These are phyloP conservation scores for Achaetomium macrosporum DNA, from an alignment of 2,329 filamentous ascomycete species.

Conservation along the genomic window DNA sequence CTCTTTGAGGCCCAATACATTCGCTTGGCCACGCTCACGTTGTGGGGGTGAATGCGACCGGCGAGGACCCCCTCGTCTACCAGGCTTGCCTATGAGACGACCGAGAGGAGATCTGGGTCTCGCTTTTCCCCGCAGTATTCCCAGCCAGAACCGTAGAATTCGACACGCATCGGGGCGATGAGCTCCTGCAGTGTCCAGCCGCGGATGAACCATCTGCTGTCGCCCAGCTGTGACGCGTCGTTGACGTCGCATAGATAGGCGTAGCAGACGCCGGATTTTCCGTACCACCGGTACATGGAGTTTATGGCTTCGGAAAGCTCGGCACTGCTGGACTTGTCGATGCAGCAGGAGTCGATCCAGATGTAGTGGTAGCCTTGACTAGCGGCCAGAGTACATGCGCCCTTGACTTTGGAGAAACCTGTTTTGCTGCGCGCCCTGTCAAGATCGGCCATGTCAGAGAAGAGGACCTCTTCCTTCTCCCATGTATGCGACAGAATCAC, in stretches of 20 bases:
- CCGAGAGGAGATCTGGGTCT: not conserved
- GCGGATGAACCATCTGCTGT: conserved; percentile 4
- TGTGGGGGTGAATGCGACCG: not conserved
- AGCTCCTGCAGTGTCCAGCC: conserved; percentile 12
- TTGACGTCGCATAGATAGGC: conserved; percentile 6
- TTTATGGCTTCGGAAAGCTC: conserved; percentile 12
- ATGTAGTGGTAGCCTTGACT: not conserved
- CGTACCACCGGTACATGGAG: conserved; percentile 8
- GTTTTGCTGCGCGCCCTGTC: not conserved
- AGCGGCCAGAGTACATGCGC: not conserved
- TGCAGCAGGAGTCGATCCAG: conserved; percentile 11
- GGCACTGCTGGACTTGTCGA: conserved; percentile 10
- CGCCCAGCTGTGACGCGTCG: not conserved
- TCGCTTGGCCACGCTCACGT: conserved; percentile 1
- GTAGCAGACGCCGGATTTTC: not conserved
- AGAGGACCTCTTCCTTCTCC: conserved; percentile 5
- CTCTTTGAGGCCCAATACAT: conserved; percentile 10
- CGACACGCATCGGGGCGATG: not conserved
- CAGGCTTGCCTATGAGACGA: not conserved
- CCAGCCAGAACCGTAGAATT: conserved; percentile 4
- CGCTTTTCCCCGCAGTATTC: not conserved
- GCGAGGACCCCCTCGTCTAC: not conserved
- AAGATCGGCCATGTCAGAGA: conserved; percentile 3
- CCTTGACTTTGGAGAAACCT: conserved; percentile 1
- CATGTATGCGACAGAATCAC: conserved; percentile 9